Evolutionary conservation across 202 grass and related monocot species (phyloP), one percentile per base, ranked within the genome.

Genomic region (Elaeis oleifera): DNA sequence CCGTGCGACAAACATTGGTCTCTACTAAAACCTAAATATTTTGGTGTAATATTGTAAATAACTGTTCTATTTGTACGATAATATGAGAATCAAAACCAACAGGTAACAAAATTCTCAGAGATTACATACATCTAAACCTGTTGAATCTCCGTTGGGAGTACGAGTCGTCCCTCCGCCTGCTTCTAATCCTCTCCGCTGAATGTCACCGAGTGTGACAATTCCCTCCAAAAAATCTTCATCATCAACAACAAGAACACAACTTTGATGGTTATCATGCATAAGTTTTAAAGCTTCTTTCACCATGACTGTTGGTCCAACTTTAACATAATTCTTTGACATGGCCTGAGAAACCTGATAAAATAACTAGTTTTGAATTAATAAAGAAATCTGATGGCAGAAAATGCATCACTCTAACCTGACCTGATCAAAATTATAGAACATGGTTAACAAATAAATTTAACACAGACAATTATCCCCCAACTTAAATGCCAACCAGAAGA

Each of bases 221-320:
- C 94, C 94, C 73, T 92, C 94, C 50, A 97, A 82, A 82, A 86
- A 97, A 79, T 97, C 84, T 80, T 97, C 94, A 75, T 80, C 67
- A 66, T 97, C 88, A 32, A 92, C 77, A 69, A 92, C 82, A 80
- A 97, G 72, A 79, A 92, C 77, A 84, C 88, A 97, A 62, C 59
- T 85, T 81, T 92, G 94, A 59, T 92, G 82, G 73, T 79, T 86
- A 28, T 91, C 82, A 13, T 89, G 84, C 88, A 97, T 92, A 72
- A 97, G 74, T 63, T 63, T 84, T 58, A 75, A 52, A 25, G 85
- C 62, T 31, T 97, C 94, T 72, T 86, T 86, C 51, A 97, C 59
- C 16, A 80, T 79, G 50, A 74, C 74, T 49, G 85, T 71, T 63
- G 77, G 55, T 59, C 44, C 60, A 67, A 97, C 82, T 84, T 89